Percentiles rank a stretch among this genome's conserved stretches.
Conservation (phyloP, 2,329 filamentous ascomycete species). For the Pestalotiopsis sp. region DNA sequence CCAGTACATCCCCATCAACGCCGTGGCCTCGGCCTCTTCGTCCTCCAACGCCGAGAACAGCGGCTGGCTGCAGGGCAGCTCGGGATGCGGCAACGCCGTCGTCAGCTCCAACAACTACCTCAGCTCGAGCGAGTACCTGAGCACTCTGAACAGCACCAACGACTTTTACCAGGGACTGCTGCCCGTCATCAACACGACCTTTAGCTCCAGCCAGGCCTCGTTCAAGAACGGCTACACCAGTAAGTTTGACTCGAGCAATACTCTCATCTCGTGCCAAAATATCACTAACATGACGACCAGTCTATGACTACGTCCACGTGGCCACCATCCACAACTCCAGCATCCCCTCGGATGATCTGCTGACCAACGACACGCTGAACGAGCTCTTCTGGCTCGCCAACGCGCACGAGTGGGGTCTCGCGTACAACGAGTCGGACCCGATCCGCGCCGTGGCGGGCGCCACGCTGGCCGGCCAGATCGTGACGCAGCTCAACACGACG, state of each 20-base stretch:
- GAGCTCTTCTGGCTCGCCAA: slow-evolving; percentile 77
- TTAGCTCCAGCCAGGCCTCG: slow-evolving; percentile 43
- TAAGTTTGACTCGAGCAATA: slow-evolving; percentile 34
- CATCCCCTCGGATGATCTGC: slow-evolving; percentile 60
- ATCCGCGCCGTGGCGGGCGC: slow-evolving; percentile 61
- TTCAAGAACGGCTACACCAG: slow-evolving; percentile 66
- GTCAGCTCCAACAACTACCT: slow-evolving; percentile 60
- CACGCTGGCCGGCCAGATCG: slow-evolving; percentile 58
- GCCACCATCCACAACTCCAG: slow-evolving; percentile 61
- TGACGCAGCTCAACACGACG: slow-evolving; percentile 56
- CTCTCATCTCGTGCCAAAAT: background rate
- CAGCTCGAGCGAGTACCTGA: slow-evolving; percentile 46
- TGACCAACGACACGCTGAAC: slow-evolving; percentile 60
- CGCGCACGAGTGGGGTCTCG: slow-evolving; percentile 78
- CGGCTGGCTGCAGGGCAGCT: slow-evolving; percentile 61
- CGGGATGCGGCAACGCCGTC: slow-evolving; percentile 57
- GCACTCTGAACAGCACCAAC: slow-evolving; percentile 51
- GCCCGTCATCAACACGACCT: slow-evolving; percentile 58
- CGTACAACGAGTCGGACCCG: slow-evolving; percentile 76
- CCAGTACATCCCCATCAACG: slow-evolving; percentile 78
- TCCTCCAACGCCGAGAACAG: slow-evolving; percentile 57
- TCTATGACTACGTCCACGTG: slow-evolving; percentile 65
- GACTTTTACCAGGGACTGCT: slow-evolving; percentile 61
- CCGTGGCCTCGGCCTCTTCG: slow-evolving; percentile 57
- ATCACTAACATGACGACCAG: slow-evolving; percentile 28